Percentiles rank a stretch among this genome's conserved stretches.
phyloP scores from a whole-genome alignment of 164 flowering plant genomes.

The Magnolia sinica region DNA sequence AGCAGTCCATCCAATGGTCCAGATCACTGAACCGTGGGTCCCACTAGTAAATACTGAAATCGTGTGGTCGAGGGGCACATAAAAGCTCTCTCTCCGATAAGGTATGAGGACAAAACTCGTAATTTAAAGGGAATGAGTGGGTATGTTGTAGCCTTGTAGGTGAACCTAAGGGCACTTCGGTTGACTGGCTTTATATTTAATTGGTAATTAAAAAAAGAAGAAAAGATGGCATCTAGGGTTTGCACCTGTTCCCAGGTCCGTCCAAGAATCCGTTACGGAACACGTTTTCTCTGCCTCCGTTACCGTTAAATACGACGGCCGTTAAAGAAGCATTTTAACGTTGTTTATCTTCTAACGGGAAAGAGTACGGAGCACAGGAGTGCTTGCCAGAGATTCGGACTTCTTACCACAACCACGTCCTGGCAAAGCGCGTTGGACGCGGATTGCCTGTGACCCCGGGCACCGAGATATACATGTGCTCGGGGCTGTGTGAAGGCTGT shows the following conservation, averaged over 20 bases:
- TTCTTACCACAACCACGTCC: neutral
- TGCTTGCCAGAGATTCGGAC: neutral
- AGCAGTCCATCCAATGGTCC: neutral
- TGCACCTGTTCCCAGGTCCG: conserved; percentile 8
- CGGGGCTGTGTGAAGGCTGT: too few relatives aligned
- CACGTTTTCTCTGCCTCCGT: neutral
- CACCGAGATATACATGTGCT: too few relatives aligned
- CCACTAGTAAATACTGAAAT: neutral
- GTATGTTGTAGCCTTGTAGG: neutral
- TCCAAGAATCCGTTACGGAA: conserved; percentile 2
- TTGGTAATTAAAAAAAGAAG: neutral
- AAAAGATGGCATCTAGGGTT: conserved; percentile 6
- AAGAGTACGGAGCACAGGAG: neutral
- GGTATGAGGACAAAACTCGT: neutral
- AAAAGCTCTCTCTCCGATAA: neutral
- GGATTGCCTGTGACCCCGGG: too few relatives aligned
- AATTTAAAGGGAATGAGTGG: neutral
- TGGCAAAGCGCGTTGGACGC: too few relatives aligned
- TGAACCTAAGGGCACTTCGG: neutral
- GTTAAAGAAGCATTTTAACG: neutral
- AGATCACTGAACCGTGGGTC: neutral
- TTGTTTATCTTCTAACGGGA: neutral
- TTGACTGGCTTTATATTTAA: neutral
- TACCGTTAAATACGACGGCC: neutral
- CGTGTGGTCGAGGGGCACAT: neutral